Evolutionary conservation across 1,284 basidiomycete species (phyloP), one percentile per base, ranked within the genome.

Genomic region (Trichosporon asahii): DNA sequence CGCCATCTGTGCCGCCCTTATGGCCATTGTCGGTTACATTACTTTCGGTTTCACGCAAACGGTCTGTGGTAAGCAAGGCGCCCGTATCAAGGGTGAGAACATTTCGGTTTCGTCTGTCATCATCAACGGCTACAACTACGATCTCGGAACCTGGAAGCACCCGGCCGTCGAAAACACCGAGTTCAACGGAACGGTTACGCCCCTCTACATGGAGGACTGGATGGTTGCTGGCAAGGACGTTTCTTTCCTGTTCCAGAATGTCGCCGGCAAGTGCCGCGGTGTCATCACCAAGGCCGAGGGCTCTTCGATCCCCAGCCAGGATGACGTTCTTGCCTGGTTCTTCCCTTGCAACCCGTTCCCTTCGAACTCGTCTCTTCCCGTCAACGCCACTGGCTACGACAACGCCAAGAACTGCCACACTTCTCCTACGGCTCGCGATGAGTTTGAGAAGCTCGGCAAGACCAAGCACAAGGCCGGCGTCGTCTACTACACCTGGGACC

Each of bases 31-130:
- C 80, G 96, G 95, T 83, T 99, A 95, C 88, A 87, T 99, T 80
- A 99, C 96, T 1, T 99, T 99, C 84, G 96, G 97, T n/a, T 99
- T 99, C 86, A 98, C 95, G 3, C 89, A 95, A 79, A 86, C 90
- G 66, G 95, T 99, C 40, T 99, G 96, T 82, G 93, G 94, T 46
- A 90, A 86, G 57, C 91, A 93, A 23, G 89, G 90, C 67, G 12
- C 55, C 18, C 90, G 94, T 18, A 95, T 89, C 85, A 89, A 90
- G 74, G 88, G 90, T 64, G 94, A 93, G 23, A 84, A 85, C 64
- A 91, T 96, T 75, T 89, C 90, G 70, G 90, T 88, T 49, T 89
- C 88, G 49, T 95, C 93, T 12, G 90, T 98, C 75, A 89, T 97
- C 80, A 93, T 98, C 77, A 92, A 99, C 80, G 97, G 96, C 3